Evolutionary conservation across 2,329 filamentous ascomycete genomes (phyloP), one percentile per base, ranked within the genome.

Genomic region (Fonsecaea pedrosoi): DNA sequence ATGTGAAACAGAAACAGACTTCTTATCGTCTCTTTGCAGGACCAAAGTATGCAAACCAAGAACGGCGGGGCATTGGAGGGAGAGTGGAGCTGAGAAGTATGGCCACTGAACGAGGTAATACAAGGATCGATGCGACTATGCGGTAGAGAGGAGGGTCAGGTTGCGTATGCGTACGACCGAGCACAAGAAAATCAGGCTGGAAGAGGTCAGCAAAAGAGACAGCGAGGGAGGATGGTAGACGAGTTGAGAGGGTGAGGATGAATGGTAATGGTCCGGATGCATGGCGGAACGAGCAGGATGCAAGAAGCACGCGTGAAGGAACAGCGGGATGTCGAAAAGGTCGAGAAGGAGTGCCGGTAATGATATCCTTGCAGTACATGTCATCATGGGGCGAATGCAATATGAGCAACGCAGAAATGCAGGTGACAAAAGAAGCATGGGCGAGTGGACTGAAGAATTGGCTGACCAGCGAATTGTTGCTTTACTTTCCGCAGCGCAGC

Each of bases 281-380:
- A 63, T 32, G 58, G 54, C 63, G 53, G 54, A 54, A 62, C 54
- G 35, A 37, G 54, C 54, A 62, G 60, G 37, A 61, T 62, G 60
- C 60, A 45, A 21, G 42, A 62, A 48, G 60, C 30, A 37, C 13
- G 55, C 55, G n/a, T 30, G 30, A 58, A 54, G 18, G 30, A 35
- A 42, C 38, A 45, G 15, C 37, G 15, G 5, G 55, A 60, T 34
- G 25, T 48, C 34, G 50, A 18, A 50, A 64, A 53, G 34, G 53
- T 48, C 40, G 42, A 53, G 48, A 21, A 62, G 25, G 59, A 62
- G 48, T 60, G 42, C 18, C 59, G 65, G 61, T n/a, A 66, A 48
- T 56, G 48, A 62, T 66, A 66, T 62, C 64, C 64, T 66, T 66
- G 64, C 64, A 62, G 54, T 59, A 40, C 25, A 58, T 61, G 59